Conservation (phyloP, 257 asterid genomes). For the Capsicum rhomboideum region DNA sequence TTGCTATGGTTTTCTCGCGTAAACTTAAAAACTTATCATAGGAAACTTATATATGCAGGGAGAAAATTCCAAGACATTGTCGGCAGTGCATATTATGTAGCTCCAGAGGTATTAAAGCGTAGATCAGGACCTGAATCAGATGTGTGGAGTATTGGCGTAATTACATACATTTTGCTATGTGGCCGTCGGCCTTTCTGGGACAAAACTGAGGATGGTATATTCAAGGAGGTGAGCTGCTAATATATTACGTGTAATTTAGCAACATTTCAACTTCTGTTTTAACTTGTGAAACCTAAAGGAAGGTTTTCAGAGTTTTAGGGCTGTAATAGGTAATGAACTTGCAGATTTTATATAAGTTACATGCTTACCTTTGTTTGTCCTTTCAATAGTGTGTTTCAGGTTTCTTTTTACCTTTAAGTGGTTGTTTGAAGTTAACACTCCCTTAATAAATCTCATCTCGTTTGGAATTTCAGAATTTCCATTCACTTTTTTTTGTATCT, state of each 20-base stretch:
- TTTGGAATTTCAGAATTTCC: neutral
- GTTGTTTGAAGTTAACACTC: neutral
- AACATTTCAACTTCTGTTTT: neutral
- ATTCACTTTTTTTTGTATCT: neutral
- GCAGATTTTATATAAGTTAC: neutral
- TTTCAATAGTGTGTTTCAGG: neutral
- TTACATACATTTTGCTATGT: slow-evolving; percentile 90
- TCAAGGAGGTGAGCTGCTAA: slow-evolving; percentile 65
- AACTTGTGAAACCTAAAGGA: neutral
- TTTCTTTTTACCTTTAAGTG: neutral
- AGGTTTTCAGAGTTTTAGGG: neutral
- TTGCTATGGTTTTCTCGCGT: neutral
- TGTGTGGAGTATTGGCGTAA: slow-evolving; percentile 99
- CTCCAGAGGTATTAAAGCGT: slow-evolving; percentile 96
- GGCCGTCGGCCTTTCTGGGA: slow-evolving; percentile 99
- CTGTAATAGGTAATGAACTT: neutral
- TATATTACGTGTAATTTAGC: neutral
- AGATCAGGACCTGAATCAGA: slow-evolving; percentile 99
- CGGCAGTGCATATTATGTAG: slow-evolving; percentile 99
- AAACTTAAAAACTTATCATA: neutral
- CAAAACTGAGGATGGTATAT: slow-evolving; percentile 96
- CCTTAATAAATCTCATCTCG: neutral
- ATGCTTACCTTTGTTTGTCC: neutral
- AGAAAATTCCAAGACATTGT: slow-evolving; percentile 87
- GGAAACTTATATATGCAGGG: slow-evolving; percentile 32